Evolutionary conservation across 768 basidiomycete genomes (phyloP).

Genomic region (Lactifluus pinguis): DNA sequence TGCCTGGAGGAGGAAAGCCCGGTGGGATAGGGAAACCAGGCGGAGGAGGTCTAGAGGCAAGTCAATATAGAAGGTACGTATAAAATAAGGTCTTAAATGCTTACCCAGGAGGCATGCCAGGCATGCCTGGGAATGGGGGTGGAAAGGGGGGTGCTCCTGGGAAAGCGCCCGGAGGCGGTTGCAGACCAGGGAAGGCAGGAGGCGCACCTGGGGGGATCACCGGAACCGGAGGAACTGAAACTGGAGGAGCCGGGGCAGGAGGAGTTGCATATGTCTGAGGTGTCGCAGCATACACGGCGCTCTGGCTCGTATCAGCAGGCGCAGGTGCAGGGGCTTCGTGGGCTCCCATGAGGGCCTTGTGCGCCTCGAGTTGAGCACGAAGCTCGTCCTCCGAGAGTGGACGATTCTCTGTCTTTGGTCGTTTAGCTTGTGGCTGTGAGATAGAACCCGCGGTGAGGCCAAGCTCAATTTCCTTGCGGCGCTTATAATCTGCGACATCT

Average conservation of each 20-base stretch:
- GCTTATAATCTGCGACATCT: constrained; percentile 92
- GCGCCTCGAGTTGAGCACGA: constrained; percentile 75
- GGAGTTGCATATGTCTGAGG: constrained; percentile 55
- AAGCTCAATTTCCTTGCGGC: constrained; percentile 89
- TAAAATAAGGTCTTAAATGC: constrained; percentile 25
- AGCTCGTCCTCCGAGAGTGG: constrained; percentile 78
- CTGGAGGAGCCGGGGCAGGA: constrained; percentile 27
- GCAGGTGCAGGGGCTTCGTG: constrained; percentile 31
- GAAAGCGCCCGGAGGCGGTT: constrained; percentile 31
- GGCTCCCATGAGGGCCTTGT: constrained; percentile 85
- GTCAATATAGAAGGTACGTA: constrained; percentile 31
- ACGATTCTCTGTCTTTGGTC: constrained; percentile 71
- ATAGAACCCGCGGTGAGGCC: constrained; percentile 78
- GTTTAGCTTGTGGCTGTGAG: constrained; percentile 71
- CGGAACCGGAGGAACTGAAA: constrained; percentile 28
- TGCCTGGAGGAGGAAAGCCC: constrained; percentile 25
- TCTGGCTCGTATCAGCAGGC: constrained; percentile 34
- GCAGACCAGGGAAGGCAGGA: constrained; percentile 37
- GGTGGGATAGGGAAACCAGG: constrained; percentile 29
- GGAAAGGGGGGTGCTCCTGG: constrained; percentile 29
- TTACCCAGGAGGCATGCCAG: constrained; percentile 31
- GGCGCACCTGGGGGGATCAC: constrained; percentile 36
- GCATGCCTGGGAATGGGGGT: constrained; percentile 29
- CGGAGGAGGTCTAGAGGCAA: constrained; percentile 22
- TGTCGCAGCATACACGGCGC: constrained; percentile 64